Evolutionary conservation across 768 basidiomycete species (phyloP), one percentile per base, ranked within the genome.

Genomic region (Megacollybia marginata): DNA sequence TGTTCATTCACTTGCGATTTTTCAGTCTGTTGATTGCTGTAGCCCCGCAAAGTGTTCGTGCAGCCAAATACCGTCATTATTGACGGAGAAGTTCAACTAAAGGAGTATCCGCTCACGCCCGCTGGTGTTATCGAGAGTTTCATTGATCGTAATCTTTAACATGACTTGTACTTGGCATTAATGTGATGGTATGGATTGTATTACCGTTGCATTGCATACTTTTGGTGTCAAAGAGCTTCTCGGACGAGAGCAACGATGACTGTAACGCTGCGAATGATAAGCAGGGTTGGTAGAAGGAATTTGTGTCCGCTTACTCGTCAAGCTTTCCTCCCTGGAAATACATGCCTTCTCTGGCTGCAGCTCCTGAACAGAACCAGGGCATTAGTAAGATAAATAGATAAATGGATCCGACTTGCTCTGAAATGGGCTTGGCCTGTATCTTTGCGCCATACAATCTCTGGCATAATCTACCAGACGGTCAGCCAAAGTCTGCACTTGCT

Each of bases 11-110:
- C 13, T 13, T 10, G 44, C 44, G 42, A 18, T 23, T 28, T 6
- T 40, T 45, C n/a, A 23, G n/a, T 23, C 15, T 35, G 47, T 51
- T 33, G n/a, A 11, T 33, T 36, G 47, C 49, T 52, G 48, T 55
- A 92, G 83, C 85, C 91, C 15, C 80, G 91, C 51, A 92, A 90
- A 64, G 75, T 90, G 15, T 86, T 92, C 65, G 82, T 89, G 3
- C 91, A 90, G 64, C 86, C 88, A 2, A 92, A 86, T 58, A 89
- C 89, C 12, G 69, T 82, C 56, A 56, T 91, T 44, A 76, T 76
- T 47, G 68, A 80, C 54, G 82, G 70, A 23, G 79, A 88, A 56
- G 86, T 89, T 23, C 69, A 80, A 48, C 66, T 94, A 52, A 88
- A 81, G 62, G 89, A 92, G 58, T 92, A 92, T 60, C 79, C 86